A percentile compares a stretch with the other conserved stretches of the same genome.
Evolutionary conservation across 2,329 filamentous ascomycete species (phyloP).

Genomic region (Dothideomycetes sp.): DNA sequence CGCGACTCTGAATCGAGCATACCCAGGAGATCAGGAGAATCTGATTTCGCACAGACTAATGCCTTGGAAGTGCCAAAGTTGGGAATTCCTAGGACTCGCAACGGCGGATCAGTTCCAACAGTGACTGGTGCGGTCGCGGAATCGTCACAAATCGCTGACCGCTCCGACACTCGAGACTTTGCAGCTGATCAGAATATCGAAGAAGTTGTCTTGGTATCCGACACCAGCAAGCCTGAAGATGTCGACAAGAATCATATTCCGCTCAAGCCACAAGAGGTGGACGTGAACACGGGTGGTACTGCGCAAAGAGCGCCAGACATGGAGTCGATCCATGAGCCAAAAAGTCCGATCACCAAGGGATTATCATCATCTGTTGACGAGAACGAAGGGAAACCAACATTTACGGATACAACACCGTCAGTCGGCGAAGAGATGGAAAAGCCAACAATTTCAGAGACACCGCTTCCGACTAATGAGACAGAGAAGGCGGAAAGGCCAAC

Average conservation of each 20-base stretch:
- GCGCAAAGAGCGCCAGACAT: too few relatives aligned
- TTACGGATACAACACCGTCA: too few relatives aligned
- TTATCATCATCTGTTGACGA: background rate
- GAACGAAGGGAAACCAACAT: background rate
- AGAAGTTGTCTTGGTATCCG: background rate
- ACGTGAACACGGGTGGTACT: slow-evolving; percentile 2
- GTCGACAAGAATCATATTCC: background rate
- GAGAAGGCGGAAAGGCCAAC: too few relatives aligned
- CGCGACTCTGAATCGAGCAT: slow-evolving; percentile 6
- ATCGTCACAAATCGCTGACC: background rate
- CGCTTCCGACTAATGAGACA: too few relatives aligned
- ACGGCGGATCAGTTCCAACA: background rate
- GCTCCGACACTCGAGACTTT: slow-evolving; percentile 9
- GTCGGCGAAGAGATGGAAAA: background rate
- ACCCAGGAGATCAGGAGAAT: slow-evolving; percentile 2
- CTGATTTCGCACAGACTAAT: background rate
- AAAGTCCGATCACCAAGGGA: background rate
- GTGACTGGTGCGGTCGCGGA: background rate
- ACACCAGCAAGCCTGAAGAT: background rate
- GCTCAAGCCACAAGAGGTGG: background rate
- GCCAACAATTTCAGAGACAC: too few relatives aligned
- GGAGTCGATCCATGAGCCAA: background rate
- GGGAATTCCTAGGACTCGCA: slow-evolving; percentile 1
- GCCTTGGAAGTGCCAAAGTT: slow-evolving; percentile 6
- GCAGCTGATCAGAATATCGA: slow-evolving; percentile 2